Conservation (phyloP, 83 land plant species). For the Isoetes engelmannii region DNA sequence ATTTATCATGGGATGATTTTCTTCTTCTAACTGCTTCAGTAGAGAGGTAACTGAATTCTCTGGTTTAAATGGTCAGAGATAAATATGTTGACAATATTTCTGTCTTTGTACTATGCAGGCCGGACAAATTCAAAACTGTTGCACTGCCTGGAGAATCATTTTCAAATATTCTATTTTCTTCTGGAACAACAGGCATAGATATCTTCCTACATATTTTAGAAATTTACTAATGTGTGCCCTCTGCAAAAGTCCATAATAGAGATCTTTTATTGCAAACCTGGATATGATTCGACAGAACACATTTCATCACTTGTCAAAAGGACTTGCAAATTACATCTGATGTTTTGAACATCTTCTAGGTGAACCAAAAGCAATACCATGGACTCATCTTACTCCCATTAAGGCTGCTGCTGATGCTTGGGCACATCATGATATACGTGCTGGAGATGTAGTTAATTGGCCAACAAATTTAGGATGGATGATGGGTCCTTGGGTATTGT, state of each 20-base stretch:
- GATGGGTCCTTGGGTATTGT: slow-evolving; percentile 99
- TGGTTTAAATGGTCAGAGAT: neutral
- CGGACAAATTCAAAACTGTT: slow-evolving; percentile 43
- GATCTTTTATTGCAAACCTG: neutral
- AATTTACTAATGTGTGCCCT: neutral
- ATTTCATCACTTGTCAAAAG: too few relatives aligned
- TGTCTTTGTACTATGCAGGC: slow-evolving; percentile 29
- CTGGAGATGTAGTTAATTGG: slow-evolving; percentile 87
- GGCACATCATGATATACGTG: slow-evolving; percentile 84
- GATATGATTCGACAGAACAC: too few relatives aligned
- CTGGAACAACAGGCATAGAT: slow-evolving; percentile 87
- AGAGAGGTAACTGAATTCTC: slow-evolving; percentile 15
- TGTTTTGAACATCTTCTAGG: slow-evolving; percentile 32
- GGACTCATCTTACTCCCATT: slow-evolving; percentile 79
- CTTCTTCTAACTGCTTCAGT: slow-evolving; percentile 25
- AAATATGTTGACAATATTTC: neutral
- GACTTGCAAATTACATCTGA: neutral
- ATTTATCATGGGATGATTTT: slow-evolving; percentile 72
- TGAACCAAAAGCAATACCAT: slow-evolving; percentile 97
- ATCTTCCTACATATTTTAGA: neutral
- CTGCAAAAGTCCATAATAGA: neutral
- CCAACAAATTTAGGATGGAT: slow-evolving; percentile 99
- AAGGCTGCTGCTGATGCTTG: slow-evolving; percentile 98
- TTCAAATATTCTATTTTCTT: slow-evolving; percentile 88
- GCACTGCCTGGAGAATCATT: slow-evolving; percentile 50